phyloP scores from a whole-genome alignment of 2,329 filamentous ascomycete genomes.

The Chrysoporthe austroafricana region DNA sequence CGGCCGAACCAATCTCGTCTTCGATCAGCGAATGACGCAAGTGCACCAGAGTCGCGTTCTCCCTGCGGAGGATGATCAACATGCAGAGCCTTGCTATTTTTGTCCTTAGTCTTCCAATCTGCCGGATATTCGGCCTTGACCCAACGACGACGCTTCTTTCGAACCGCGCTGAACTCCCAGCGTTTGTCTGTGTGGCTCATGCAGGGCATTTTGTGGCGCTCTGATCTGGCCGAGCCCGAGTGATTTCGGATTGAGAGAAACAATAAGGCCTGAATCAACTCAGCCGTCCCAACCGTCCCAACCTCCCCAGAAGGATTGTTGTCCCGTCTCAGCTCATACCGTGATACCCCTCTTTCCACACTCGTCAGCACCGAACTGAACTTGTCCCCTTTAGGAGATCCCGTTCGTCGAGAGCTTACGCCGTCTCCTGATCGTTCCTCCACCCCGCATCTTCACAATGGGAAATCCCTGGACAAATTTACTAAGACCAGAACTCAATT shows the following conservation, averaged over 20 bases:
- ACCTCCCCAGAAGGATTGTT: neutral
- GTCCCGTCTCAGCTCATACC: conserved; percentile 1
- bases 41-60: conserved; percentile 3
- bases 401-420: neutral
- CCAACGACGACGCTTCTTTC: neutral
- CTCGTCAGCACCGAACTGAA: neutral
- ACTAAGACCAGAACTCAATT: conserved; percentile 1
- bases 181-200: neutral
- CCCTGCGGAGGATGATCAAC: neutral
- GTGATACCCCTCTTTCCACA: neutral
- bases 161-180: no score
- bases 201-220: neutral
- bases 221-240: conserved; percentile 1
- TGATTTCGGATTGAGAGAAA: neutral
- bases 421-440: neutral
- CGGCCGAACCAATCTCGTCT: conserved; percentile 1
- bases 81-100: conserved; percentile 25
- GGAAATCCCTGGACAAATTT: conserved; percentile 3
- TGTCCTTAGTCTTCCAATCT: conserved; percentile 15
- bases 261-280: neutral
- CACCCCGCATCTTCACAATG: neutral
- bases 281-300: neutral
- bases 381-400: neutral
- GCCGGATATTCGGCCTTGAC: conserved; percentile 13
- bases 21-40: conserved; percentile 4